Percentiles rank a stretch among this genome's conserved stretches.
phyloP scores from a whole-genome alignment of 1,284 basidiomycete genomes.

The Ganoderma lingzhi region DNA sequence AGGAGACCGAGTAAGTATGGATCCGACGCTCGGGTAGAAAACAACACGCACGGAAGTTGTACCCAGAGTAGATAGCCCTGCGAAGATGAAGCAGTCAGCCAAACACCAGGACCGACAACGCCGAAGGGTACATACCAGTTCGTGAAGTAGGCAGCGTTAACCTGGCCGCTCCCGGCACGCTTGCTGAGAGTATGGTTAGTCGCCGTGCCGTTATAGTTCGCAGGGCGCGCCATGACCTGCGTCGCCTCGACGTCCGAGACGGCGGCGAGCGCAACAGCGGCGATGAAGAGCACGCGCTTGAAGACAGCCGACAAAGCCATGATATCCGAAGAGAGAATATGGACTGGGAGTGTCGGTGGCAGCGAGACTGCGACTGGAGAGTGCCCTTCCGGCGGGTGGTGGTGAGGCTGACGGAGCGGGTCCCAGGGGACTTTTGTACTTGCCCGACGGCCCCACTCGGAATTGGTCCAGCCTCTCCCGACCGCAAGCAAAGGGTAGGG shows the following conservation, averaged over 20 bases:
- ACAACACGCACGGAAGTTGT: constrained; percentile 70
- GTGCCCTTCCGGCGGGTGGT: not conserved
- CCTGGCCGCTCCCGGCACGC: constrained; percentile 54
- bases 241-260: constrained; percentile 49
- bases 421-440: not conserved
- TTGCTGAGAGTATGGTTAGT: constrained; percentile 47
- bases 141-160: constrained; percentile 70
- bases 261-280: constrained; percentile 33
- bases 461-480: not conserved
- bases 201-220: constrained; percentile 53
- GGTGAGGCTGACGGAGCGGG: not conserved
- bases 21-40: not conserved
- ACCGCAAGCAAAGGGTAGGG: not conserved
- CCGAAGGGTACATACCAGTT: constrained; percentile 55
- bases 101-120: not conserved
- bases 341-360: constrained; percentile 12
- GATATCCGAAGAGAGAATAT: constrained; percentile 5
- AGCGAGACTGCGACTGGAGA: not conserved
- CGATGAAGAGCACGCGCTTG: constrained; percentile 33
- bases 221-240: constrained; percentile 64
- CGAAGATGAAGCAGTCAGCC: constrained; percentile 28
- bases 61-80: constrained; percentile 80
- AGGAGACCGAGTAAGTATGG: constrained; percentile 9
- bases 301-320: constrained; percentile 35
- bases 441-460: not conserved